A percentile compares a stretch with the other conserved stretches of the same genome.
Evolutionary conservation across 2,329 filamentous ascomycete genomes (phyloP).

Genomic region (Penicillium sp.): DNA sequence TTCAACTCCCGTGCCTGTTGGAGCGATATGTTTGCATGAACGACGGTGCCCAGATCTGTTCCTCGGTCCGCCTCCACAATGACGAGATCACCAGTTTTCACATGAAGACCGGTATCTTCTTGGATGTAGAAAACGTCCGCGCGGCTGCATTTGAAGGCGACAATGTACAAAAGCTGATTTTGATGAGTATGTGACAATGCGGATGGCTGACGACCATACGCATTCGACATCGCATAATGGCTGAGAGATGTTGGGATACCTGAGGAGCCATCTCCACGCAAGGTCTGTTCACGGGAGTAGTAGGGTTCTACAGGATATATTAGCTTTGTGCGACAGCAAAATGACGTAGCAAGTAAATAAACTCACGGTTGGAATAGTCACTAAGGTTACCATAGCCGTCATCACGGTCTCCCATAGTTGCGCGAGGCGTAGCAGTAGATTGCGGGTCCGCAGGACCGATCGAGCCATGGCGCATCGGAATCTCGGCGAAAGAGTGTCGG

Average conservation of each 20-base stretch:
- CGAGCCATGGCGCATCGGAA: slow-evolving; percentile 48
- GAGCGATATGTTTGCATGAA: slow-evolving; percentile 82
- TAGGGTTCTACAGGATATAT: slow-evolving; percentile 44
- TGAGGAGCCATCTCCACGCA: slow-evolving; percentile 37
- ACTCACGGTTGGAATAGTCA: slow-evolving; percentile 37
- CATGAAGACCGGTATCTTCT: slow-evolving; percentile 86
- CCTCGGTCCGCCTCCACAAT: slow-evolving; percentile 97
- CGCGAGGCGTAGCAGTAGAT: slow-evolving; percentile 29
- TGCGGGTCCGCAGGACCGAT: slow-evolving; percentile 30
- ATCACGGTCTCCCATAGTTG: slow-evolving; percentile 38
- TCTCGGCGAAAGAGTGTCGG: slow-evolving; percentile 52
- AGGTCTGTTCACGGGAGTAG: slow-evolving; percentile 41
- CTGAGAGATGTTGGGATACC: slow-evolving; percentile 38
- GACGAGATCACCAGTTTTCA: slow-evolving; percentile 88
- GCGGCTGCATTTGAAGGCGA: slow-evolving; percentile 93
- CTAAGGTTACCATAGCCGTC: slow-evolving; percentile 37
- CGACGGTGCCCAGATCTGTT: slow-evolving; percentile 90
- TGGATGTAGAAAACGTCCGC: slow-evolving; percentile 97
- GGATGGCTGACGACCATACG: slow-evolving; percentile 40
- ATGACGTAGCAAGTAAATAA: slow-evolving; percentile 35
- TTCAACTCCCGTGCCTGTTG: slow-evolving; percentile 84
- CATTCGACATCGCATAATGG: slow-evolving; percentile 40
- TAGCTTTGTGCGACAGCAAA: slow-evolving; percentile 33
- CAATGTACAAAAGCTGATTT: slow-evolving; percentile 63
- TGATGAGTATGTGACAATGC: slow-evolving; percentile 38